Base-by-base conservation (phyloP, 2,329 filamentous ascomycete species). In the Colletotrichum salicis region DNA sequence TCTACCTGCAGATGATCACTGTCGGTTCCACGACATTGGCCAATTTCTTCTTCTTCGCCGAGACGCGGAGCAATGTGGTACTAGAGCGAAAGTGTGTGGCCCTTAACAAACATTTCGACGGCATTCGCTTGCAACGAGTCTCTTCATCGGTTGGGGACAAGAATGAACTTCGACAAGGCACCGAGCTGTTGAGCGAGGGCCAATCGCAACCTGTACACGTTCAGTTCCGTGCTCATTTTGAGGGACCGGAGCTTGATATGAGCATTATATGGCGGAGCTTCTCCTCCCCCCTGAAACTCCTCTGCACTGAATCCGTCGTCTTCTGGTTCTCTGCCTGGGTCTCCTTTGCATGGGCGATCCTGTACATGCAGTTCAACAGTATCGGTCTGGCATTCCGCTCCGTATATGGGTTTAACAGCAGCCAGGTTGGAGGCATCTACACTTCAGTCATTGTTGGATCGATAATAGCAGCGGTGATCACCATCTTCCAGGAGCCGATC, bases 281-380 rank as follows among this genome's bases (percentile, higher is more conserved):
- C 61, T 74, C 71, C 2, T 77, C 80, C 19, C 82, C 82, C 0
- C 63, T 84, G 1, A 76, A 75, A 8, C 84, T 91, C 5, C 84
- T 91, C 6, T 76, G 86, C 29, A 91, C 88, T 0, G 89, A 91
- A 73, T 87, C 88, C 0, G 88, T 90, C 13, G 87, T 91, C 1
- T 90, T 90, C 77, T 90, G 85, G 82, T 94, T 94, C 81, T 90
- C 89, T 0, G 82, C 93, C 4, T 94, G 93, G 90, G 88, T 91
- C 0, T 86, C 91, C 0, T 94, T 94, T 79, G 89, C 87, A 60
- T 94, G 91, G 90, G 91, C 89, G 0, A 86, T 93, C 1, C 84
- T 94, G 0, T 94, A 93, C 78, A 84, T 94, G 70, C 82, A 90
- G 85, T 79, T 83, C 52, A 81, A 78, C 74, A 82, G 80, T 4